Base-by-base conservation (phyloP, 257 asterid species). In the Nicotiana obtusifolia region DNA sequence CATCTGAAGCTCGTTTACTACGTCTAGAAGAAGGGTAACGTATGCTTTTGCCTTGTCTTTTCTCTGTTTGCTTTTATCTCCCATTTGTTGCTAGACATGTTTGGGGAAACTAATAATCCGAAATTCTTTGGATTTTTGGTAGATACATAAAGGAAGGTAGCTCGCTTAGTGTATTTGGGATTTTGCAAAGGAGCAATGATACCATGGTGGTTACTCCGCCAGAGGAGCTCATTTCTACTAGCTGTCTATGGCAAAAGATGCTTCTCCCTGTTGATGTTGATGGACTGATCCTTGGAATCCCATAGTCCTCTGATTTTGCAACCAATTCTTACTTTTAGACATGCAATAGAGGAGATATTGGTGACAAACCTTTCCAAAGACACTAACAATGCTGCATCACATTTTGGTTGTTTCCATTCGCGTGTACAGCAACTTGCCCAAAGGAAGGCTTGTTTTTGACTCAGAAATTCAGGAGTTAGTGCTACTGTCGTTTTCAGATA, bases 11-110 rank as follows among this genome's bases (percentile, higher is more conserved):
- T 64, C 89, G 86, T 53, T 64, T 81, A 30, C 76, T 88, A 26
- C 82, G 86, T 28, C 83, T 84, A 64, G 87, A 83, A 81, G 89
- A 88, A 88, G 91, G 91, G 91, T 88, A 81, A 82, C 62, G 11
- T 35, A 35, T 47, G 62, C 24, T 73, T 47, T 14, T 73, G 78
- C 20, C 41, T 24, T 17, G 24, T 35, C 37, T 11, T 61, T 14
- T 49, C 13, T 13, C 7, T 5, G 53, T 16, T 24, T n/a, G 52
- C 24, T 64, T 41, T 9, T 71, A 75, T 26, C 80, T n/a, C 7
- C 52, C 11, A 16, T 60, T 65, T 67, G 11, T 31, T 7, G 2
- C 8, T n/a, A 59, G 56, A 17, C 10, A 11, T 37, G 9, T 16
- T 68, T 57, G 26, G 53, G 47, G 7, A 14, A 41, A 41, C 44